A percentile compares a stretch with the other conserved stretches of the same genome.
phyloP scores from a whole-genome alignment of 2,329 filamentous ascomycete species.

The Colletotrichum orbiculare region DNA sequence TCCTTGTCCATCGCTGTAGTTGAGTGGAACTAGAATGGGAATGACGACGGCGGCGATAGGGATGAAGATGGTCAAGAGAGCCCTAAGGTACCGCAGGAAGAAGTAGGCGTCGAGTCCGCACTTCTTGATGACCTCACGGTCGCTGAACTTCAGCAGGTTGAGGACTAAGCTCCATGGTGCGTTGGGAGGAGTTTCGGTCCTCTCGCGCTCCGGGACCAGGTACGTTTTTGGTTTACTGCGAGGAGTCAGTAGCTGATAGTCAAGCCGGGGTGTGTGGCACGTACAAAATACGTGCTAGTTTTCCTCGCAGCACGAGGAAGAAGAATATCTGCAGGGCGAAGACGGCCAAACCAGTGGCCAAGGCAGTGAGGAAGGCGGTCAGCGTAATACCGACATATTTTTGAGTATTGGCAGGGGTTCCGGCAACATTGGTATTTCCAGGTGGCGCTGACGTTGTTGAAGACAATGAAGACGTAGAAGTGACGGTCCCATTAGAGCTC shows the following conservation, averaged over 20 bases:
- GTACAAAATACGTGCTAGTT: slow-evolving; percentile 85
- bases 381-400: slow-evolving; percentile 56
- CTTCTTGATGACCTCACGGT: slow-evolving; percentile 90
- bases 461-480: slow-evolving; percentile 1
- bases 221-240: slow-evolving; percentile 84
- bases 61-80: slow-evolving; percentile 88
- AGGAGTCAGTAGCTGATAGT: slow-evolving; percentile 15
- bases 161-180: slow-evolving; percentile 63
- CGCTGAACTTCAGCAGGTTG: slow-evolving; percentile 74
- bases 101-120: slow-evolving; percentile 98
- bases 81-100: slow-evolving; percentile 86
- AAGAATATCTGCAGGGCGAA: slow-evolving; percentile 73
- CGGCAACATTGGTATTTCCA: background rate
- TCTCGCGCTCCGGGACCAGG: slow-evolving; percentile 85
- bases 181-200: slow-evolving; percentile 78
- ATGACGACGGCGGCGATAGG: slow-evolving; percentile 82
- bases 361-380: slow-evolving; percentile 71
- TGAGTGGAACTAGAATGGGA: slow-evolving; percentile 88
- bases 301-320: slow-evolving; percentile 83
- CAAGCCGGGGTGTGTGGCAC: slow-evolving; percentile 45
- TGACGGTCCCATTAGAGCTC: slow-evolving; percentile 25
- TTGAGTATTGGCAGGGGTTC: slow-evolving; percentile 33
- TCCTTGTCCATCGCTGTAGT: slow-evolving; percentile 77
- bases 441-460: background rate
- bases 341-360: slow-evolving; percentile 70